Base-by-base conservation (phyloP, 108 stramenopile species). In the Nannochloropsis oceanica region DNA sequence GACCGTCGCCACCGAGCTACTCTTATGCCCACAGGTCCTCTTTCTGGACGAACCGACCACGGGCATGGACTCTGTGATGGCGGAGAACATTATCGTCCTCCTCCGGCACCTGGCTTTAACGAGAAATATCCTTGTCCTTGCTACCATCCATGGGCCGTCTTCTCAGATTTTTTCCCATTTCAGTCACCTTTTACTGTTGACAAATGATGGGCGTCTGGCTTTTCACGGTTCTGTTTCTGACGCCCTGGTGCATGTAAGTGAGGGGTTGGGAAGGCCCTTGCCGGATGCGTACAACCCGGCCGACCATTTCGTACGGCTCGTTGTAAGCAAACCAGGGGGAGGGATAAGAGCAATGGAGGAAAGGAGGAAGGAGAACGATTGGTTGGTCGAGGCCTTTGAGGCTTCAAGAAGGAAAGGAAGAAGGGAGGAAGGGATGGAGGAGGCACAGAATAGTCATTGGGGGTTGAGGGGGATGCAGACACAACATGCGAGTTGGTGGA, bases 61-160 rank as follows among this genome's bases (percentile, higher is more conserved):
- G 12, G 85, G 85, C 44, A 59, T 88, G 12, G 90, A 90, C 81
- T 92, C 94, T 12, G 88, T 91, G 1, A 92, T 92, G 18, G 94
- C 95, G 12, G 92, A 87, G 11, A 27, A 84, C 79, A 86, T 92
- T 14, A 79, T 90, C 13, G 44, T 82, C 43, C 26, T 79, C 27
- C 79, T 92, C 13, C 80, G 82, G 14, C 25, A 26, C 22, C 25
- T 87, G 20, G 84, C 82, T 12, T 80, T 86, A 34, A 44, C 85
- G 27, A 87, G 84, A 13, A 80, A 42, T 24, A 44, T 86, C 44
- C 82, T 84, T 27, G 44, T 88, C 43, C 13, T 88, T 12, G 42
- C 85, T 14, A 88, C 90, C 27, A 88, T 90, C 80, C 89, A 90
- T 82, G 84, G 73, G 43, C 89, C 89, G 14, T 79, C 81, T 13